A percentile compares a stretch with the other conserved stretches of the same genome.
phyloP scores from a whole-genome alignment of 106 monocot genomes.

The Acorus gramineus region DNA sequence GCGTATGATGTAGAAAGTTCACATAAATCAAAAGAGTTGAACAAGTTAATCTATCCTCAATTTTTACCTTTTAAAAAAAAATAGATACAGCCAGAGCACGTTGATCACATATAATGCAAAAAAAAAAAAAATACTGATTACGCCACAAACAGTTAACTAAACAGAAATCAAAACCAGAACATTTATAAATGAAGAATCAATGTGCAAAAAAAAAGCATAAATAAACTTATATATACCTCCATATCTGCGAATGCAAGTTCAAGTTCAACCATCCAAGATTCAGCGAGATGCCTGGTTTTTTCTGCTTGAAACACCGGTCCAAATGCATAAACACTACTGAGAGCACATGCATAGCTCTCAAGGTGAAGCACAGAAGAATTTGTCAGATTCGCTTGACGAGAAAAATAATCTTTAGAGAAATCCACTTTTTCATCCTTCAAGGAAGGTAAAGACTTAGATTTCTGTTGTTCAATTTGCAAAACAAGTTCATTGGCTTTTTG shows the following conservation, averaged over 20 bases:
- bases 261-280: constrained; percentile 70
- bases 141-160: too few species aligned
- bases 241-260: constrained; percentile 67
- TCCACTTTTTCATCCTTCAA: constrained; percentile 16
- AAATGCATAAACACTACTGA: constrained; percentile 61
- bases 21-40: too few species aligned
- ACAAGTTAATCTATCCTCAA: too few species aligned
- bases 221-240: constrained; percentile 35
- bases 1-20: too few species aligned
- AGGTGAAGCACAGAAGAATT: constrained; percentile 44
- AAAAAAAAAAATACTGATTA: too few species aligned
- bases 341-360: constrained; percentile 68
- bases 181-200: background rate
- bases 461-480: constrained; percentile 34
- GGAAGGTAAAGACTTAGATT: background rate
- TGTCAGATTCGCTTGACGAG: constrained; percentile 32
- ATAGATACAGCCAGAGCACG: too few species aligned
- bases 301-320: constrained; percentile 60
- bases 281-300: constrained; percentile 31
- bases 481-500: constrained; percentile 59
- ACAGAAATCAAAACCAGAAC: background rate
- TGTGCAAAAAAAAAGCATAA: background rate
- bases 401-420: constrained; percentile 61
- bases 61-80: too few species aligned
- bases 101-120: too few species aligned